Evolutionary conservation across 2,329 filamentous ascomycete species (phyloP), one percentile per base, ranked within the genome.

Genomic region (Hymenoscyphus repandus): DNA sequence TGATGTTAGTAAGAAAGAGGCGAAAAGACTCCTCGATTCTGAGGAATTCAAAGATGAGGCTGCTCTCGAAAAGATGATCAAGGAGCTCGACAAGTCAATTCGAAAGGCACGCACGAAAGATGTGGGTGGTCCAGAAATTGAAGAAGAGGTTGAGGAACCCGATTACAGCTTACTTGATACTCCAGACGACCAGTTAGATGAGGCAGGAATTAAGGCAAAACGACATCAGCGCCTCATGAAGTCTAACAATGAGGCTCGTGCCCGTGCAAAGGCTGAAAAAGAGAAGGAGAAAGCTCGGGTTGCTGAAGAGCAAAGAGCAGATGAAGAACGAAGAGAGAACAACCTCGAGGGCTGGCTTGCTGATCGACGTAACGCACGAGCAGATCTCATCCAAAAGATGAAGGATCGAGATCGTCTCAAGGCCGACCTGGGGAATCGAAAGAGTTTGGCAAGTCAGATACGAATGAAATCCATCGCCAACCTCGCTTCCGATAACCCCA

Each of bases 391-490:
- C 2, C 78, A 89, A 63, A 90, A 83, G 69, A 95, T 99, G 69
- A 96, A 95, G 69, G 92, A 97, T 60, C 85, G 90, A 47, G 90
- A 97, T 63, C 83, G 91, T 15, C 79, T 96, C 54, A 96, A 96
- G 72, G 89, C 90, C 39, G 93, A 99, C 65, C 80, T 96, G 1
- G 91, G 92, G 50, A 97, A 97, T 70, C 88, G 93, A 65, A 99
- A 99, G 69, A 96, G 91, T 0, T 82, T 96, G 17, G 93, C 93
- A 7, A 93, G 88, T 51, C 92, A 97, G 69, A 95, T 95, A 71
- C 88, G 93, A 56, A 99, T 99, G 93, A 97, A 97, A 72, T 92
- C 86, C 45, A 90, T 99, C 52, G 93, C 93, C 53, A 96, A 96
- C 64, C 83, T 99, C 1, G 93, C 93, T 2, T 91, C 92, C 0